phyloP scores from a whole-genome alignment of 148 eudicot genomes.

The Selenicereus undatus region DNA sequence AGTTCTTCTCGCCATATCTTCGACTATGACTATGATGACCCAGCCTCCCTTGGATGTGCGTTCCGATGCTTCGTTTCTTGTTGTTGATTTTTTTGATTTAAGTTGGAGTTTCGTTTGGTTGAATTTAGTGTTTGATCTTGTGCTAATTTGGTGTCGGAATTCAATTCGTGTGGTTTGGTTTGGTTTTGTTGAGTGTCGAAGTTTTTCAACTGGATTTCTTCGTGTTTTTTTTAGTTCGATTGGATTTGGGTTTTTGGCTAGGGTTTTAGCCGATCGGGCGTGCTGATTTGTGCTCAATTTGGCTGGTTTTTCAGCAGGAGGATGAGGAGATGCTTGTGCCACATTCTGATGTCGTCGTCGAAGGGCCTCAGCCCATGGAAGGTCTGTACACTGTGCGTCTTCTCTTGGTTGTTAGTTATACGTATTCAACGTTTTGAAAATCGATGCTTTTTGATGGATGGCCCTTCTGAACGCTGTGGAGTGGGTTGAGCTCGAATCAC shows the following conservation, averaged over 20 bases:
- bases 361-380: conserved; percentile 72
- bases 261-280: conserved; percentile 43
- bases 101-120: conserved; percentile 5
- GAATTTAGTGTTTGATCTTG: conserved; percentile 29
- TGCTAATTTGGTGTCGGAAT: conserved; percentile 26
- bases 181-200: background rate
- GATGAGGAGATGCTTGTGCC: conserved; percentile 89
- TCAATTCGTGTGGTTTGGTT: background rate
- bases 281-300: conserved; percentile 25
- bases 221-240: conserved; percentile 17
- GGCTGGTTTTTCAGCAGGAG: conserved; percentile 47
- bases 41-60: conserved; percentile 68
- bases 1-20: conserved; percentile 1
- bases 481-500: background rate
- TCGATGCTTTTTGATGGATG: background rate
- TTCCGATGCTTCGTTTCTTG: background rate
- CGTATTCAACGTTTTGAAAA: background rate
- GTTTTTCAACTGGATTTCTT: conserved; percentile 8
- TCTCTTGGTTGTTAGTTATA: background rate
- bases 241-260: conserved; percentile 15
- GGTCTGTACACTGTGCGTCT: conserved; percentile 26
- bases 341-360: conserved; percentile 55
- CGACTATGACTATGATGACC: conserved; percentile 64
- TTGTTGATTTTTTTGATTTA: conserved; percentile 3
- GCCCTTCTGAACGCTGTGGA: background rate